Evolutionary conservation across 345 rosid species (phyloP).

Genomic region (Pugionium cornutum): DNA sequence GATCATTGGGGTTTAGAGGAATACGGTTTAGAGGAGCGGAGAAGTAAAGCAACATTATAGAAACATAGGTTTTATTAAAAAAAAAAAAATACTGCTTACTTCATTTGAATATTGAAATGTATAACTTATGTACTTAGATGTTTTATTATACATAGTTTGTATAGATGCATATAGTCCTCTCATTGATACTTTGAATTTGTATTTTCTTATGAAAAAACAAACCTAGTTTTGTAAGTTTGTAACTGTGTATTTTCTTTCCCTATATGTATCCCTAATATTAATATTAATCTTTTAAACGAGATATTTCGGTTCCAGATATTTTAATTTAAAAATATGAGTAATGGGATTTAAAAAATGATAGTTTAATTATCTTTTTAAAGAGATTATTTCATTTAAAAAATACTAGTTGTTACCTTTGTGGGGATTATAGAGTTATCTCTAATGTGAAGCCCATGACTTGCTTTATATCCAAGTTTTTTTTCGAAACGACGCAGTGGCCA

Average conservation of each 20-base stretch:
- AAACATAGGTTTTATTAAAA: conserved; percentile 22
- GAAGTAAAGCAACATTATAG: conserved; percentile 31
- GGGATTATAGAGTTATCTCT: neutral
- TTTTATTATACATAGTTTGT: neutral
- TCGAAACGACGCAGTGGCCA: conserved; percentile 6
- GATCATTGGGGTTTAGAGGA: conserved; percentile 33
- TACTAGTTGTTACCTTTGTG: neutral
- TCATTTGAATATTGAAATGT: conserved; percentile 18
- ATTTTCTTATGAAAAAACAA: neutral
- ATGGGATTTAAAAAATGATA: neutral
- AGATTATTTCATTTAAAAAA: neutral
- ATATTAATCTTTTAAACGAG: too few species aligned
- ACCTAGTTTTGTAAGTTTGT: neutral
- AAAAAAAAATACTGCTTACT: conserved; percentile 10
- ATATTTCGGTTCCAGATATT: too few species aligned
- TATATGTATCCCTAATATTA: too few species aligned
- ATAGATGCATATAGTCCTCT: neutral
- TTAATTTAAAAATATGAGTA: too few species aligned
- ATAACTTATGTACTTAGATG: neutral
- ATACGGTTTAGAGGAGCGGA: conserved; percentile 16
- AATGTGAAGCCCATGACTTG: conserved; percentile 22
- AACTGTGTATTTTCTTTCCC: too few species aligned
- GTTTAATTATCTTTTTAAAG: neutral
- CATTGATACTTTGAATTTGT: neutral
- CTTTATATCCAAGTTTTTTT: conserved; percentile 7